A percentile compares a stretch with the other conserved stretches of the same genome.
phyloP scores from a whole-genome alignment of 2,329 filamentous ascomycete species.

The Colletotrichum gigasporum region DNA sequence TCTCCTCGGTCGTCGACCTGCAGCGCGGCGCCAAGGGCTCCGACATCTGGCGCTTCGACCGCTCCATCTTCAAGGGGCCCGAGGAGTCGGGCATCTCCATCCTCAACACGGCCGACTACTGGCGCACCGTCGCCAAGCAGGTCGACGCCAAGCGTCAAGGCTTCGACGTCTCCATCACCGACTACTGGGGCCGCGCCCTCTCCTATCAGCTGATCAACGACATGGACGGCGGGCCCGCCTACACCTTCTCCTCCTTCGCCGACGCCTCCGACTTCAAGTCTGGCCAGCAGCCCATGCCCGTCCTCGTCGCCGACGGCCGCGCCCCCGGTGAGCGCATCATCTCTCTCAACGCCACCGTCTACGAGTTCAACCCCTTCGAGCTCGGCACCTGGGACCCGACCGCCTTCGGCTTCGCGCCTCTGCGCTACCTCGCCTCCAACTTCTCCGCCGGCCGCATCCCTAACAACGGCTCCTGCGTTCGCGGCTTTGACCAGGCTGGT shows the following conservation, averaged over 20 bases:
- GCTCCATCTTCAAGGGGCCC: conserved; percentile 52
- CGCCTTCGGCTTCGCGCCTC: conserved; percentile 67
- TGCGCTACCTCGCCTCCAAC: conserved; percentile 67
- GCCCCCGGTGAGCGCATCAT: conserved; percentile 54
- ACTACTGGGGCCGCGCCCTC: conserved; percentile 90
- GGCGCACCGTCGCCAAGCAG: conserved; percentile 45
- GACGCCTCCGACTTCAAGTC: conserved; percentile 49
- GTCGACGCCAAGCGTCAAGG: conserved; percentile 50
- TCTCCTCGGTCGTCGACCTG: conserved; percentile 71
- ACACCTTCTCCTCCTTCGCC: conserved; percentile 80
- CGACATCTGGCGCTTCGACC: conserved; percentile 51
- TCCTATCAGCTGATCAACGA: conserved; percentile 86
- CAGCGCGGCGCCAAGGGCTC: conserved; percentile 50
- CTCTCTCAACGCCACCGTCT: conserved; percentile 67
- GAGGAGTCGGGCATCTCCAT: conserved; percentile 43
- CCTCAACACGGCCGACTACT: conserved; percentile 45
- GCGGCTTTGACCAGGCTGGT: conserved; percentile 81
- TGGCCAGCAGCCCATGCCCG: conserved; percentile 56
- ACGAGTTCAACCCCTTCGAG: conserved; percentile 73
- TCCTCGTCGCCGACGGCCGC: conserved; percentile 59
- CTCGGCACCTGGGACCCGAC: conserved; percentile 71
- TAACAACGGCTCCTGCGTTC: conserved; percentile 55
- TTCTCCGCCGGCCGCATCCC: conserved; percentile 60
- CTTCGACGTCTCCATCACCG: conserved; percentile 75
- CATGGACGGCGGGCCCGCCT: conserved; percentile 75